Evolutionary conservation across 495 filamentous ascomycete genomes (phyloP), one percentile per base, ranked within the genome.

Genomic region (Neurospora intermedia): DNA sequence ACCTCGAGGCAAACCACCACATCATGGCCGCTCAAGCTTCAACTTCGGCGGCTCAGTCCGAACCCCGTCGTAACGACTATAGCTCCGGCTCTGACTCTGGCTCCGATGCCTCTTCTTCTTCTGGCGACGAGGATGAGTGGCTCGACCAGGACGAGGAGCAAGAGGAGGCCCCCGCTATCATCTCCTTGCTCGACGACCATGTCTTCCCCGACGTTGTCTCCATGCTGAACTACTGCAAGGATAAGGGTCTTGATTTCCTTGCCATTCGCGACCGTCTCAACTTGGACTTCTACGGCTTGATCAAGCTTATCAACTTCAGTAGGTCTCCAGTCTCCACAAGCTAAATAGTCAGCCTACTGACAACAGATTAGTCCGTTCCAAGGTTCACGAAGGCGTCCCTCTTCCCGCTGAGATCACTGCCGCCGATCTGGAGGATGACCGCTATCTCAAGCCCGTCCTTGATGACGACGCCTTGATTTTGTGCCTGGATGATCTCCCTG

Each of bases 381-480:
- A 77, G 11, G 82, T 82, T 9, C 82, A 84, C 69, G 80, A 84
- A 45, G 82, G 83, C 46, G 84, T 88, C 59, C 76, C 81, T 13
- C 80, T 85, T 4, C 86, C 88, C 2, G 83, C 88, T 71, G 81
- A 90, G 41, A 88, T 90, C 66, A 85, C 87, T 11, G 84, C 82
- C 73, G 81, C 82, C 16, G 82, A 87, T 42, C 90, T 96, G 75
- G 84, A 90, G 40, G 89, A 93, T 72, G 94, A 98, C 72, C 81
- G 84, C 70, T 96, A 90, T 76, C 81, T 97, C 70, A 90, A 92
- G 81, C 95, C 94, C 2, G 90, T 92, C 11, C 81, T 98, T n/a
- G 92, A 96, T 76, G 93, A 97, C 77, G 94, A 98, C 74, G 91
- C 94, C 16, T 84, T 97, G 46, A 84, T 98, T 42, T 92, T 95